Conservation (phyloP, 164 flowering plant genomes). For the Houttuynia cordata region DNA sequence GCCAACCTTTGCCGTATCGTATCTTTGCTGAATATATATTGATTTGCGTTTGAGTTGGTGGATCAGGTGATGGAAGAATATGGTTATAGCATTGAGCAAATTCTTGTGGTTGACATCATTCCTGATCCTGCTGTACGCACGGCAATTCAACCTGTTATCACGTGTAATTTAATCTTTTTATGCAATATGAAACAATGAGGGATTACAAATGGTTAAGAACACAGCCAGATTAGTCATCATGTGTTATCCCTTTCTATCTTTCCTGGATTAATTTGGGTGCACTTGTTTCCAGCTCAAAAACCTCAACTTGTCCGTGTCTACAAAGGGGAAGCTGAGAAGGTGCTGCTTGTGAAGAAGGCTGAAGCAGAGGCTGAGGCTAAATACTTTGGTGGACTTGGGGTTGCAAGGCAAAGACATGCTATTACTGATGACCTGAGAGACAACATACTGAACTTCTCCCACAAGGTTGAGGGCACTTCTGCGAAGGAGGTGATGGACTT, state of each 20-base stretch:
- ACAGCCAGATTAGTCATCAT: too few relatives aligned
- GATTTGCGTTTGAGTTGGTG: conserved; percentile 3
- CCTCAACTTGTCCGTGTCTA: conserved; percentile 91
- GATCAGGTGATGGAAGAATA: conserved; percentile 90
- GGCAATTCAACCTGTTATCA: conserved; percentile 26
- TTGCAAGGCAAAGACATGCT: conserved; percentile 96
- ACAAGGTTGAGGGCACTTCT: conserved; percentile 81
- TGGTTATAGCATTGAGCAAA: conserved; percentile 96
- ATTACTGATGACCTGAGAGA: conserved; percentile 95
- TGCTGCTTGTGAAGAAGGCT: conserved; percentile 78
- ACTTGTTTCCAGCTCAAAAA: conserved; percentile 65
- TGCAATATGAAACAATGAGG: too few relatives aligned
- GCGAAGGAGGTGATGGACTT: conserved; percentile 98
- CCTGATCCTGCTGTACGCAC: conserved; percentile 87
- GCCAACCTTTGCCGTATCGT: too few relatives aligned
- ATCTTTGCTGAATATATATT: too few relatives aligned
- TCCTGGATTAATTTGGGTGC: not conserved
- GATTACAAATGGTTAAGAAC: too few relatives aligned
- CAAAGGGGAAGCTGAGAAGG: conserved; percentile 96
- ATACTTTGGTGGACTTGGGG: conserved; percentile 93
- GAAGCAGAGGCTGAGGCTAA: conserved; percentile 98
- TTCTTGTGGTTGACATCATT: conserved; percentile 92
- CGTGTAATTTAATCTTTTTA: too few relatives aligned
- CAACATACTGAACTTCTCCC: conserved; percentile 87
- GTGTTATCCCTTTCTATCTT: not conserved